Conservation (phyloP, 1,284 basidiomycete species). For the Moesziomyces sp. region DNA sequence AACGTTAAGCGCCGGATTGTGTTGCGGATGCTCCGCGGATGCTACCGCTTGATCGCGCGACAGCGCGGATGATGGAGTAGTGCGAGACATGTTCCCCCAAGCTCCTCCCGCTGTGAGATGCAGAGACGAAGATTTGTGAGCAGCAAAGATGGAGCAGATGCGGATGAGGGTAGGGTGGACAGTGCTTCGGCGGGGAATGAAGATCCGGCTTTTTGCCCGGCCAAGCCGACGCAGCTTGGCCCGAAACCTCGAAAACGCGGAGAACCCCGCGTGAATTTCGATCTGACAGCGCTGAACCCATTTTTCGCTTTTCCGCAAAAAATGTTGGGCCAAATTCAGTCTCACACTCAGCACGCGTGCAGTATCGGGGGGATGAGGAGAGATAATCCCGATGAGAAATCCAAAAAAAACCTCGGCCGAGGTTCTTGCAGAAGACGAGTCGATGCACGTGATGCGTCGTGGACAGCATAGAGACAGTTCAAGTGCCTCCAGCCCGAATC, state of each 20-base stretch:
- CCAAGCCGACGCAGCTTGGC: constrained; percentile 8
- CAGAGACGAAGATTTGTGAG: neutral
- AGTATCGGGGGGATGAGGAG: too few species aligned
- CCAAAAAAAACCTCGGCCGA: constrained; percentile 4
- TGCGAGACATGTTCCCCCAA: constrained; percentile 3
- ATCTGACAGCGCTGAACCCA: constrained; percentile 1
- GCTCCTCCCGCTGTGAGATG: neutral
- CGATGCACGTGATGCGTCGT: too few species aligned
- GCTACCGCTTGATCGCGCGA: constrained; percentile 38
- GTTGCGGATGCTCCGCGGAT: constrained; percentile 31
- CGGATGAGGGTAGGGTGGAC: neutral
- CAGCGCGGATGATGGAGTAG: constrained; percentile 13
- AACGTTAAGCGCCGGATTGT: too few species aligned
- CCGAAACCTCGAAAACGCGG: too few species aligned
- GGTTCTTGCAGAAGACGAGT: neutral
- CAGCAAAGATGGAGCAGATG: neutral
- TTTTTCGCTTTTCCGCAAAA: neutral
- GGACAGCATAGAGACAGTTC: too few species aligned
- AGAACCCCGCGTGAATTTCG: too few species aligned
- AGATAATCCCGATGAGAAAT: too few species aligned
- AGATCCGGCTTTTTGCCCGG: constrained; percentile 31
- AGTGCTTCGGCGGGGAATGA: neutral
- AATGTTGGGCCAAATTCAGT: neutral
- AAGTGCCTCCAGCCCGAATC: too few species aligned
- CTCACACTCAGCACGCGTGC: too few species aligned